Evolutionary conservation across 306 rosid genomes (phyloP).

Genomic region (Pyrus pyrifolia): DNA sequence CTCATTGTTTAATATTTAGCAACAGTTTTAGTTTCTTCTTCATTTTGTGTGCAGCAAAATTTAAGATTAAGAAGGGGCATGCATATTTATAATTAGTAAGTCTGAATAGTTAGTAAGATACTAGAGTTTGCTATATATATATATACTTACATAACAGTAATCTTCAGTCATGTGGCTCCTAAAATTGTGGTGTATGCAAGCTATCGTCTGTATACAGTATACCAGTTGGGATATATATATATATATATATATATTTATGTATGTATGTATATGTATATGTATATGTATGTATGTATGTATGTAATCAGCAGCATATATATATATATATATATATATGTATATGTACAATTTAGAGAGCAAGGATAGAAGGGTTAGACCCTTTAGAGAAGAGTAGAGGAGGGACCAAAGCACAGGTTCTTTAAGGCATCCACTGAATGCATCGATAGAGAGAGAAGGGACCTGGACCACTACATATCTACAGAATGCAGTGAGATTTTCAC

Average conservation of each 20-base stretch:
- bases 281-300: no score
- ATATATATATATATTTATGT: no score
- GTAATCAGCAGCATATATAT: neutral
- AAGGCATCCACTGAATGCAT: conserved; percentile 46
- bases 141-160: no score
- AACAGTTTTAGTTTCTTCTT: neutral
- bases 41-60: neutral
- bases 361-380: conserved; percentile 19
- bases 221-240: no score
- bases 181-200: no score
- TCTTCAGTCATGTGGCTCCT: no score
- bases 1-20: neutral
- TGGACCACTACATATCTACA: conserved; percentile 36
- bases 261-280: no score
- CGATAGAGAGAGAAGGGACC: neutral
- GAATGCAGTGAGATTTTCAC: conserved; percentile 61
- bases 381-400: conserved; percentile 49
- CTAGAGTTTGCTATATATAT: neutral
- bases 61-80: neutral
- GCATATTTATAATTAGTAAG: neutral
- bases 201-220: no score
- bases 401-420: conserved; percentile 72
- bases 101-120: neutral
- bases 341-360: neutral
- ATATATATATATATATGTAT: neutral